These are phyloP conservation scores for Acanthamoeba castellanii DNA, from an alignment of 208 protist species.

Conservation along the genomic window DNA sequence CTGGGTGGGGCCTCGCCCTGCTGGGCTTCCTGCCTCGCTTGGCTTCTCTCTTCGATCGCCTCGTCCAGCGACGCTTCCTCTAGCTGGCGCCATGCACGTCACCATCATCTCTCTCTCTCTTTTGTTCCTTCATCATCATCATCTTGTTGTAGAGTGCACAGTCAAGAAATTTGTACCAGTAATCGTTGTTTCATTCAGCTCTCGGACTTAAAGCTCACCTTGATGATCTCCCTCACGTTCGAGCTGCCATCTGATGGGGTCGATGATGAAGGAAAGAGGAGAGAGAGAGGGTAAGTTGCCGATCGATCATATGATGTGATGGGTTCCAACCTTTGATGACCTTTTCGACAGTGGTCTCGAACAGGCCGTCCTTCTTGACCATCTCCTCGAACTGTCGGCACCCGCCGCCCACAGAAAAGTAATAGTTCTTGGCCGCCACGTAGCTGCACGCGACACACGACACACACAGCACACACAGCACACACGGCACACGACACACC, in stretches of 20 bases:
- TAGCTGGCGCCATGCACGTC: neutral
- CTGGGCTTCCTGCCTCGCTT: slow-evolving; percentile 26
- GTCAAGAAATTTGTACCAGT: neutral
- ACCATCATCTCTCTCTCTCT: no score
- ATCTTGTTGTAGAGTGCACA: neutral
- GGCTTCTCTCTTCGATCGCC: neutral
- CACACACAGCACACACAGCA: no score
- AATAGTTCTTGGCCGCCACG: slow-evolving; percentile 71
- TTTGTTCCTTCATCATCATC: no score
- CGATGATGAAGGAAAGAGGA: neutral
- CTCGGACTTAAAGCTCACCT: neutral
- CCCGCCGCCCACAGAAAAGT: slow-evolving; percentile 72
- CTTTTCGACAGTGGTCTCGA: slow-evolving; percentile 1
- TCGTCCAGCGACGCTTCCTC: slow-evolving; percentile 35
- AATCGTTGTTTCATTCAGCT: neutral
- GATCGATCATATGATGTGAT: neutral
- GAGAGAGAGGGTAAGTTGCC: neutral
- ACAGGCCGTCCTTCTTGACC: slow-evolving; percentile 45
- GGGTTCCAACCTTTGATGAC: slow-evolving; percentile 50
- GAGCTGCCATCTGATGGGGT: slow-evolving; percentile 37
- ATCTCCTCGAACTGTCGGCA: slow-evolving; percentile 72
- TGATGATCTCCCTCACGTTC: slow-evolving; percentile 69
- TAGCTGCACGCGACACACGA: neutral
- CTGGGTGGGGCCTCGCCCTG: neutral
- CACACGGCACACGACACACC: neutral